Base-by-base conservation (phyloP, 371 early-diverging fungal genomes). In the Syncephalis plumigaleata region DNA sequence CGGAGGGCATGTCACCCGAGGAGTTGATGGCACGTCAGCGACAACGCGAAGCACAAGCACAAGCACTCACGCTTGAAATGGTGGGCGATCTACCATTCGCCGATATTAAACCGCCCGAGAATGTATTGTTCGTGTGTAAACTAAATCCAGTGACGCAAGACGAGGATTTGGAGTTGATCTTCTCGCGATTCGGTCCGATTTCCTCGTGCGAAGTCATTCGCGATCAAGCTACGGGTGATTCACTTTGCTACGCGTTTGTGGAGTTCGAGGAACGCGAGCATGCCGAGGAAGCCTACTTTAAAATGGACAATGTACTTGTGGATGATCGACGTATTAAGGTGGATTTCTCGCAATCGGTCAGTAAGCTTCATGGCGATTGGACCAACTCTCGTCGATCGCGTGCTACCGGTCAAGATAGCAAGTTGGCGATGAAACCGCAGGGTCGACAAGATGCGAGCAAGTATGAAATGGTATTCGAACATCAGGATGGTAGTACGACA, bases 321-420 rank as follows among this genome's bases (percentile, higher is more conserved):
- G 98, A 97, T 56, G 98, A 95, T 59, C 80, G 94, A 1, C 68
- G 98, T 36, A 93, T 97, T 37, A 87, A 91, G 56, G 94, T 97
- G 13, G 98, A 97, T 59, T 97, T 97, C 56, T 93, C 95, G 17
- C 98, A 97, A 66, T 84, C 85, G 23, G 97, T 96, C 0, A 79
- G 83, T 31, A 84, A 84, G 46, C 64, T 91, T 64, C 16, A 66
- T 66, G 44, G 63, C 73, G 24, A 58, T 65, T 9, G 55, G 56
- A 0, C 18, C 17, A 13, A 25, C 23, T 25, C 27, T 24, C 31
- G 52, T 55, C 39, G 23, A 53, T 59, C 18, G 46, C 58, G 51
- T 42, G 64, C 54, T 18, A 58, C 42, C 13, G 54, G 46, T 7
- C 68, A 70, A 40, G 65, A 64, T 39, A 67, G 73, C 49, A 77